Conservation (phyloP, 2,329 filamentous ascomycete species). For the Trichoderma afroharzianum region DNA sequence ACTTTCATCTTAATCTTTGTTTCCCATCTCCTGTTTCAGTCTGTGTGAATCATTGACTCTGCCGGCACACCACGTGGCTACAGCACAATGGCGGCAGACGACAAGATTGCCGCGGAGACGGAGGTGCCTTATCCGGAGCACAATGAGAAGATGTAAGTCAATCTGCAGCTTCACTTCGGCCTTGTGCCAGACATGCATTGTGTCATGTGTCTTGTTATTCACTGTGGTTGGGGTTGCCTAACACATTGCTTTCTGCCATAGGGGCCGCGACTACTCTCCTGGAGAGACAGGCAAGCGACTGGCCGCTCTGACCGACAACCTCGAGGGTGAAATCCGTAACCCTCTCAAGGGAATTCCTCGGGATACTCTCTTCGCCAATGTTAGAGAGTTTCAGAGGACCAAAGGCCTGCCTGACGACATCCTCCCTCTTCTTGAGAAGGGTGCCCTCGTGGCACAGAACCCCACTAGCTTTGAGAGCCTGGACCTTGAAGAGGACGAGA, state of each 20-base stretch:
- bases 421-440: constrained; percentile 34
- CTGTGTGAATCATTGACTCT: neutral
- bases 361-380: constrained; percentile 49
- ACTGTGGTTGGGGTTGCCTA: neutral
- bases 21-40: neutral
- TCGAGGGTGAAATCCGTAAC: constrained; percentile 40
- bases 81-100: constrained; percentile 9
- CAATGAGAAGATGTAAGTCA: constrained; percentile 15
- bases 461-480: constrained; percentile 47
- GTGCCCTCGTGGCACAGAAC: constrained; percentile 32
- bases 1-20: neutral
- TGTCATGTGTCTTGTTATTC: neutral
- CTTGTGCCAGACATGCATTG: neutral
- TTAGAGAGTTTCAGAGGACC: constrained; percentile 50
- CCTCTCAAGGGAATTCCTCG: constrained; percentile 49
- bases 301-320: constrained; percentile 18
- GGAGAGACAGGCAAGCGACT: neutral
- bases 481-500: constrained; percentile 42
- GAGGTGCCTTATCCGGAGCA: constrained; percentile 10
- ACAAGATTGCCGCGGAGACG: constrained; percentile 9
- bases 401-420: constrained; percentile 45
- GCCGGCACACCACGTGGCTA: neutral
- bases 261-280: neutral
- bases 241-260: neutral
- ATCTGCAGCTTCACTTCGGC: neutral